Percentiles rank a stretch among this genome's conserved stretches.
Conservation (phyloP, 169 alveolate species). For the Plasmodium relictum region DNA sequence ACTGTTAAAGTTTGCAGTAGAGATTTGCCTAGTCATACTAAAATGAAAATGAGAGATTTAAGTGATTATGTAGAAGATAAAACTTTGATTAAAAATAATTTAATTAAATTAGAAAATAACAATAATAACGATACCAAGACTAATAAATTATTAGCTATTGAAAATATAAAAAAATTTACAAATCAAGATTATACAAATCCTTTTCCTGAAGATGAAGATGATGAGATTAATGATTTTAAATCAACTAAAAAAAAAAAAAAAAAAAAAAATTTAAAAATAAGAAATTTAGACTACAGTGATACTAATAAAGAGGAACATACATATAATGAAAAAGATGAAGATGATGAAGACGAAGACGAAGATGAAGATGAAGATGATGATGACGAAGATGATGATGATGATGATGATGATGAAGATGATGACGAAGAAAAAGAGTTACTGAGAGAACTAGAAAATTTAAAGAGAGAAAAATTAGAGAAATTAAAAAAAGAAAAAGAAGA, state of each 20-base stretch:
- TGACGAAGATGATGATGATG: not conserved
- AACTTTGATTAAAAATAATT: conserved; percentile 39
- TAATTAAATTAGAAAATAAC: conserved; percentile 43
- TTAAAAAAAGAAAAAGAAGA: conserved; percentile 84
- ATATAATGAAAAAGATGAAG: not conserved
- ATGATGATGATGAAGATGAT: conserved; percentile 35
- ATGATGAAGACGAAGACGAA: not conserved
- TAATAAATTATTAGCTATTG: conserved; percentile 53
- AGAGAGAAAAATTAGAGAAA: conserved; percentile 91
- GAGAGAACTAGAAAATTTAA: conserved; percentile 94
- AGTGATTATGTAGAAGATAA: conserved; percentile 70
- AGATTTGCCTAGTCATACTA: conserved; percentile 84
- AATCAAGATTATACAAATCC: conserved; percentile 59
- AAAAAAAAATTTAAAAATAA: not conserved
- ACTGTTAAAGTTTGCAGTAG: conserved; percentile 85
- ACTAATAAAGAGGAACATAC: not conserved
- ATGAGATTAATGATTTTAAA: conserved; percentile 45
- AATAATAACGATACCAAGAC: not conserved
- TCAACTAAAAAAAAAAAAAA: conserved; percentile 6
- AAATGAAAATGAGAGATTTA: conserved; percentile 82
- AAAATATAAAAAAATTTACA: conserved; percentile 55
- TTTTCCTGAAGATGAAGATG: conserved; percentile 77
- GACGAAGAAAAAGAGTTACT: conserved; percentile 91
- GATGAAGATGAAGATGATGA: not conserved
- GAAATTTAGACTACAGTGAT: not conserved